These are phyloP conservation scores for Nicotiana rustica DNA, from an alignment of 305 asterid species.

Conservation along the genomic window DNA sequence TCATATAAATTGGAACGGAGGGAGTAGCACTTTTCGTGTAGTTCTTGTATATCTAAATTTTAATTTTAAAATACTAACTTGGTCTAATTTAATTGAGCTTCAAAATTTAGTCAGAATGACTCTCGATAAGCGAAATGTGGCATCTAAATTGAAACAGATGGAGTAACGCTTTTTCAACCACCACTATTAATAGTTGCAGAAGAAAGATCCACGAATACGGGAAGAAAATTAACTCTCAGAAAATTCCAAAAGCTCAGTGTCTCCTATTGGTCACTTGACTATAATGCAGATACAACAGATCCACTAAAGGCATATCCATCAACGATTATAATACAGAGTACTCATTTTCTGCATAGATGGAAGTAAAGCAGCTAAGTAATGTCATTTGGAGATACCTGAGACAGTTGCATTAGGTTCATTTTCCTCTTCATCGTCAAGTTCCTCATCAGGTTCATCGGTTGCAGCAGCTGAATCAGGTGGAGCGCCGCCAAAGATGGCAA, in stretches of 20 bases:
- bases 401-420: slow-evolving; percentile 55
- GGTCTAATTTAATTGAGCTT: too few relatives aligned
- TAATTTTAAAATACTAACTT: too few relatives aligned
- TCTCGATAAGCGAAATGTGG: too few relatives aligned
- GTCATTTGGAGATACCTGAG: slow-evolving; percentile 59
- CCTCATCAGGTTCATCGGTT: slow-evolving; percentile 46
- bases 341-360: neutral
- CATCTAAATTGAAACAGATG: too few relatives aligned
- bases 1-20: too few relatives aligned
- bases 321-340: neutral
- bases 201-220: neutral
- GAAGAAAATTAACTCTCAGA: neutral
- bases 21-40: too few relatives aligned
- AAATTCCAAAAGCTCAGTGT: neutral
- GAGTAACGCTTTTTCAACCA: neutral
- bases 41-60: too few relatives aligned
- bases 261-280: neutral
- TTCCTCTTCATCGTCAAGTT: slow-evolving; percentile 48
- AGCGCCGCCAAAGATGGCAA: slow-evolving; percentile 68
- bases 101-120: too few relatives aligned
- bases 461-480: slow-evolving; percentile 55
- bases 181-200: neutral
- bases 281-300: neutral
- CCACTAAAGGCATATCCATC: too few relatives aligned
- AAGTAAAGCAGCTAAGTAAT: slow-evolving; percentile 6